These are phyloP conservation scores for Calocera cornea DNA, from an alignment of 768 basidiomycete species.

Conservation along the genomic window DNA sequence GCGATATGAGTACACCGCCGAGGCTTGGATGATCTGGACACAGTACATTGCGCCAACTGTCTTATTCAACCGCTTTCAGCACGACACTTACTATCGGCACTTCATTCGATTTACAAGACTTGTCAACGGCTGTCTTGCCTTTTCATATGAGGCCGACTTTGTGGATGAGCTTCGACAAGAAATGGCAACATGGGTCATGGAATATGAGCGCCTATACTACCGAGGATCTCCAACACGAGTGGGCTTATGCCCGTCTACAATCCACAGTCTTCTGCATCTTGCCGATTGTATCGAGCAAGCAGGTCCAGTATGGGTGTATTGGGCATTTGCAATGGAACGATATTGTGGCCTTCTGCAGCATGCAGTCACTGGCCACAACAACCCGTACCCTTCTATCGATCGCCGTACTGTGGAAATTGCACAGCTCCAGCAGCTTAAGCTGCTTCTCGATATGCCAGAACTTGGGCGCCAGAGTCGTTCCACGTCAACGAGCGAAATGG, in stretches of 20 bases:
- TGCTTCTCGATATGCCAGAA: conserved; percentile 7
- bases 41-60: conserved; percentile 6
- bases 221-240: background rate
- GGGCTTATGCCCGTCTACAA: conserved; percentile 21
- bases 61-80: background rate
- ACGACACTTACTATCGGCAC: background rate
- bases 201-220: conserved; percentile 23
- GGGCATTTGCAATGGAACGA: conserved; percentile 25
- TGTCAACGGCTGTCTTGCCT: conserved; percentile 4
- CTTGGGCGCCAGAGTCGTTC: background rate
- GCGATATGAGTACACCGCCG: background rate
- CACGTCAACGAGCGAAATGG: background rate
- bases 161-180: background rate
- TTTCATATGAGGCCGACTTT: background rate
- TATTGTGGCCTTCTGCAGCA: conserved; percentile 15
- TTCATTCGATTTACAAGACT: background rate
- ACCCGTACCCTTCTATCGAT: conserved; percentile 24
- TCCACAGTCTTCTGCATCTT: conserved; percentile 25
- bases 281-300: conserved; percentile 18
- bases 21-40: conserved; percentile 5
- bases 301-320: conserved; percentile 19
- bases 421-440: conserved; percentile 17
- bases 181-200: conserved; percentile 7
- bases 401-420: conserved; percentile 19
- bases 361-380: conserved; percentile 15